These are phyloP conservation scores for Westerdykella aurantiaca DNA, from an alignment of 2,329 filamentous ascomycete genomes.

Conservation along the genomic window DNA sequence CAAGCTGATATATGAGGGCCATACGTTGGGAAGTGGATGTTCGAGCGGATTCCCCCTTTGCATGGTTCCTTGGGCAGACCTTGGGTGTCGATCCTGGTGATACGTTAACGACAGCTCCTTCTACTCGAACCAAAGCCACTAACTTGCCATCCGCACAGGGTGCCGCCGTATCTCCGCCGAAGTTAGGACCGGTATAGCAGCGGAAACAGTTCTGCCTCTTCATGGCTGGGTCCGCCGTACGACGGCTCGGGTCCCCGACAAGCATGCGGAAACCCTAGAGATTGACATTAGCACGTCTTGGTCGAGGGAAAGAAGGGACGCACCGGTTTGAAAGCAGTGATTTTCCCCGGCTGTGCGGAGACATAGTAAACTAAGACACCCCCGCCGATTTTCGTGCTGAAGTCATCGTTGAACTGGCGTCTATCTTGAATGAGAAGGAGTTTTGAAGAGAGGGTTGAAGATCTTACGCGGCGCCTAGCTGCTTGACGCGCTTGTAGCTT, in stretches of 20 bases:
- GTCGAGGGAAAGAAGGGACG: neutral
- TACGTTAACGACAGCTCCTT: too few relatives aligned
- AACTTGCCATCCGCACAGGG: conserved; percentile 20
- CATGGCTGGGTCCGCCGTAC: conserved; percentile 9
- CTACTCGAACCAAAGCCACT: neutral
- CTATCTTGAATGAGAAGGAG: neutral
- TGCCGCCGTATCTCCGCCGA: conserved; percentile 39
- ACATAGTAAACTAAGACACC: conserved; percentile 24
- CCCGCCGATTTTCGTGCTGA: conserved; percentile 19
- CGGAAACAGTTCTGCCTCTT: conserved; percentile 39
- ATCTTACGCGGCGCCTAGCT: conserved; percentile 9
- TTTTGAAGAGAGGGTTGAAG: neutral
- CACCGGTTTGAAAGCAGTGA: conserved; percentile 16
- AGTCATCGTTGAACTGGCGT: conserved; percentile 19
- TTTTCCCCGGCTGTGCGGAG: conserved; percentile 15
- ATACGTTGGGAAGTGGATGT: conserved; percentile 25
- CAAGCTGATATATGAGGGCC: neutral
- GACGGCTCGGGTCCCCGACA: conserved; percentile 33
- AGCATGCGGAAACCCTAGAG: conserved; percentile 44
- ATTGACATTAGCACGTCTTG: neutral
- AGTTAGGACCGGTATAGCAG: conserved; percentile 42
- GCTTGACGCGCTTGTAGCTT: conserved; percentile 35
- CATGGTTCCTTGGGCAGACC: conserved; percentile 16
- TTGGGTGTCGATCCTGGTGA: conserved; percentile 11
- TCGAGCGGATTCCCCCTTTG: conserved; percentile 25